Evolutionary conservation across 129 eudicot genomes (phyloP).

Genomic region (Flaveria brownii): DNA sequence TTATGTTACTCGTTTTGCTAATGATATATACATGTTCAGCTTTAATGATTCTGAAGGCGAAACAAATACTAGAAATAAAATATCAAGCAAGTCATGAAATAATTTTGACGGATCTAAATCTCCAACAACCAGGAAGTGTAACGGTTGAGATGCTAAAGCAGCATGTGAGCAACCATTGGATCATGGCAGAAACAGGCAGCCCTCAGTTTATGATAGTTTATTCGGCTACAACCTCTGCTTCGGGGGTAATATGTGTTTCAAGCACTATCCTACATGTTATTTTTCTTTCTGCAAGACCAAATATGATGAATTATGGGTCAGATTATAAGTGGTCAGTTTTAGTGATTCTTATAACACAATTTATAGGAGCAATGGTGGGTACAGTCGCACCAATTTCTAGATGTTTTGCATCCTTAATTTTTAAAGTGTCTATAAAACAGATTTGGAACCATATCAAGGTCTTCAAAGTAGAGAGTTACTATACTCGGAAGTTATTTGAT

Average conservation of each 20-base stretch:
- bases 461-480: constrained; percentile 15
- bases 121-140: neutral
- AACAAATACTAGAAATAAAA: constrained; percentile 14
- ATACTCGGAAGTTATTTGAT: neutral
- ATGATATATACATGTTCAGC: neutral
- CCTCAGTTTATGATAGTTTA: constrained; percentile 6
- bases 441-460: neutral
- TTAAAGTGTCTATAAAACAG: neutral
- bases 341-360: neutral
- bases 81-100: constrained; percentile 12
- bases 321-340: neutral
- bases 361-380: neutral
- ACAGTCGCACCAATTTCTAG: neutral
- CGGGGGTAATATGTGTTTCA: neutral
- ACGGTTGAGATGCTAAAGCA: constrained; percentile 8
- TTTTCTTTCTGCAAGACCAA: neutral
- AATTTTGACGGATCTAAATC: neutral
- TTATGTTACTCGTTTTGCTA: neutral
- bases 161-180: constrained; percentile 22
- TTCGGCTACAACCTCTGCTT: neutral
- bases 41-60: constrained; percentile 6
- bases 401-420: constrained; percentile 11
- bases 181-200: constrained; percentile 19
- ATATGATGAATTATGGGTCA: neutral
- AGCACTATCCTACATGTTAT: neutral